Base-by-base conservation (phyloP, 352 stramenopile genomes). In the Phytophthora gonapodyides region DNA sequence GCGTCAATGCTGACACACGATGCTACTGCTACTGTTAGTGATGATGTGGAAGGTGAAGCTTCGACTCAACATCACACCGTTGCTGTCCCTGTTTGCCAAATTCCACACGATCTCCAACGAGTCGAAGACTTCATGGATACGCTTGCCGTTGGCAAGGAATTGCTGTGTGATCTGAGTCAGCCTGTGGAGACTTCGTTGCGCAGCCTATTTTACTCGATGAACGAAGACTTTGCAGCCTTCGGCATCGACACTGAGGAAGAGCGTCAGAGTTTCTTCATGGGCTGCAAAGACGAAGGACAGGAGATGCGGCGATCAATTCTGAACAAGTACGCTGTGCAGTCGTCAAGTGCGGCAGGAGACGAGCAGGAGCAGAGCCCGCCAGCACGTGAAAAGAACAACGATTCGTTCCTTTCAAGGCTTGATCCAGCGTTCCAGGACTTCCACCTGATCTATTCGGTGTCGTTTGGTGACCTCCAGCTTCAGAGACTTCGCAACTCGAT, bases 181-280 rank as follows among this genome's bases (percentile, higher is more conserved):
- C 70, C 72, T 16, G 69, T 88, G 15, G 69, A 87, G 27, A 53
- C 6, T 9, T 71, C 63, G 5, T 56, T 92, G 27, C 69, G 74
- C 12, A 71, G 69, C 30, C 61, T 91, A 27, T 62, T 94, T 40
- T 80, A 77, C n/a, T 80, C 80, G 10, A 80, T 84, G 61, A 78
- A 86, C 16, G 71, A 85, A 19, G 75, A 89, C 15, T 86, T 94
- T 49, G 61, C 57, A 45, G 73, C 76, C n/a, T 93, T 89, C 59
- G 85, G 81, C 24, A 91, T 94, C 50, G 83, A 94, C 41, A 86
- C 75, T 1, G 61, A 71, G 35, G 57, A 72, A 5, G 80, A 93
- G 36, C 80, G 72, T 0, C 60, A 89, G 19, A 88, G 80, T 45
- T 94, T 94, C 47, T 88, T 91, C 19, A 55, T 94, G 9, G 83